Evolutionary conservation across 2,329 filamentous ascomycete genomes (phyloP), one percentile per base, ranked within the genome.

Genomic region (Domatiomyces globalis): DNA sequence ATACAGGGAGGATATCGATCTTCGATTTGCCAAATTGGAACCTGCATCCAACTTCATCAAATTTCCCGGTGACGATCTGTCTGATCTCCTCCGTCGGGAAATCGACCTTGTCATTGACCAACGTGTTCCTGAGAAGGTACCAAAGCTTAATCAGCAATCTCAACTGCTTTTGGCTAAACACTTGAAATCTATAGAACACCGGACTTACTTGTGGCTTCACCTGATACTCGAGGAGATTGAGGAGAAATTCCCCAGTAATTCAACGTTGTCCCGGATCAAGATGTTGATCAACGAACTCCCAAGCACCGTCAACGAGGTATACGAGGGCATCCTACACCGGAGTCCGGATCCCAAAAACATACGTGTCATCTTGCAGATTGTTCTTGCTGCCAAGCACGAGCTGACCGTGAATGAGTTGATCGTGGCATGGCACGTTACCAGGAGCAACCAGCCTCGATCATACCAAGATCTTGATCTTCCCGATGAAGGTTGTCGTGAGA

Each of bases 201-300:
- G 63, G 7, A 65, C 63, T 0, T 65, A 64, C 52, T 57, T 64
- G 7, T 65, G 63, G 63, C 36, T 63, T 6, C 45, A 58, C 50
- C 49, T 59, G 15, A 47, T 49, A 15, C 54, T 61, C 20, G 55
- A 58, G 9, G 45, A 51, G 9, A 56, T 60, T 25, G 18, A 36
- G 27, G 50, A 51, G 15, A 48, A 46, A 10, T 55, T 48, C 43
- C 33, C 33, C 8, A 39, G 33, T 39, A 25, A 44, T 44, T 51
- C 52, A 12, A 54, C 50, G 18, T 39, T 56, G 12, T 12, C 49
- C n/a, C 49, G 49, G 6, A 43, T 55, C n/a, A 22, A 54, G n/a
- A 50, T 42, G 39, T 20, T 42, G 2, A 51, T 58, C 46, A n/a
- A 43, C 15, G 12, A 45, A n/a, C 49, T 60, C 5, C 57, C 58